Evolutionary conservation across 2,329 filamentous ascomycete genomes (phyloP).

Genomic region (Aureobasidium sp.): DNA sequence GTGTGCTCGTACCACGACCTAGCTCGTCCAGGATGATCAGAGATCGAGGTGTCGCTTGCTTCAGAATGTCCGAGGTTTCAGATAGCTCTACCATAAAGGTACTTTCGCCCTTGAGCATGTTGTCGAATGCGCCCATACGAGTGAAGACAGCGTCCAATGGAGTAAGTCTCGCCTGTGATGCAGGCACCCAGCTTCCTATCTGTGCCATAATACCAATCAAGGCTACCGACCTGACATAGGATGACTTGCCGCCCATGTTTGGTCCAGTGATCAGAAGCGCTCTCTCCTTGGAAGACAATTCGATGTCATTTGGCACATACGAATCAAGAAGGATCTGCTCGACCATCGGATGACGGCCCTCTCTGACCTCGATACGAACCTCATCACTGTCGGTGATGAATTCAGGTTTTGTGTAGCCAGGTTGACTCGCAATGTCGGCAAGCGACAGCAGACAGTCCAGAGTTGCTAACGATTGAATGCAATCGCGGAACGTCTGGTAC

Average conservation of each 20-base stretch:
- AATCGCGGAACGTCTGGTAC: slow-evolving; percentile 85
- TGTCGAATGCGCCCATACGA: slow-evolving; percentile 92
- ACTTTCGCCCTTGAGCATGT: slow-evolving; percentile 87
- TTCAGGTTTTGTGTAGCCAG: slow-evolving; percentile 78
- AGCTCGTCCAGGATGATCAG: slow-evolving; percentile 93
- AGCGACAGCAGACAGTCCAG: slow-evolving; percentile 88
- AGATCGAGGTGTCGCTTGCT: slow-evolving; percentile 74
- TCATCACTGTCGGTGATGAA: slow-evolving; percentile 45
- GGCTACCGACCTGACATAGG: slow-evolving; percentile 86
- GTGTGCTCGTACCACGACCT: slow-evolving; percentile 85
- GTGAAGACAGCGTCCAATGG: slow-evolving; percentile 90
- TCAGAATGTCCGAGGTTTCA: slow-evolving; percentile 86
- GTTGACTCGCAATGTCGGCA: slow-evolving; percentile 73
- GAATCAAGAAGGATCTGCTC: slow-evolving; percentile 78
- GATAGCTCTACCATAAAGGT: slow-evolving; percentile 98
- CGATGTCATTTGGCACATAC: slow-evolving; percentile 87
- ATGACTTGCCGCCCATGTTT: slow-evolving; percentile 99
- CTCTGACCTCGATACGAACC: slow-evolving; percentile 61
- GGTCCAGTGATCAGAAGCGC: slow-evolving; percentile 90
- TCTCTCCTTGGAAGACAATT: slow-evolving; percentile 58
- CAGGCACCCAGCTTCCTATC: slow-evolving; percentile 89
- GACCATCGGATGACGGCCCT: slow-evolving; percentile 89
- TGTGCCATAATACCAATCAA: slow-evolving; percentile 91
- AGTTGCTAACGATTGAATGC: slow-evolving; percentile 74
- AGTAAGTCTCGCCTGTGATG: slow-evolving; percentile 64